Base-by-base conservation (phyloP, 768 basidiomycete genomes). In the Leucosporidium yakuticum region DNA sequence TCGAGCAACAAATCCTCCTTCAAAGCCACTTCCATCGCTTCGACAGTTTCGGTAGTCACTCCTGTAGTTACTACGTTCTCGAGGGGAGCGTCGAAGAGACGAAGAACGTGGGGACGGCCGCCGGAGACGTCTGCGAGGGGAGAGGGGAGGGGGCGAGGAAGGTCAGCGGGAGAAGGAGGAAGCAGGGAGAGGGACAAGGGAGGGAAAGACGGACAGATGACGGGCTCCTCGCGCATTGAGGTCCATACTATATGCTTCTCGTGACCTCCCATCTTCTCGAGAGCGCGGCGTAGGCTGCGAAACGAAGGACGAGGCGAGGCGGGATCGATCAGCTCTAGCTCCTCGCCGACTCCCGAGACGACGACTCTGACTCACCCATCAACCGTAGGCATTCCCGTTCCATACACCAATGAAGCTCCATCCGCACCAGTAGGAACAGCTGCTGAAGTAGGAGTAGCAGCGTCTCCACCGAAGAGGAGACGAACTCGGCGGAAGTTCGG, bases 21-120 rank as follows among this genome's bases (percentile, higher is more conserved):
- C 78, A 99, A 86, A 62, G 81, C 85, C 48, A 84, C 80, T 69
- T 63, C 53, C 62, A 53, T 55, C 34, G 83, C 82, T 78, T 98
- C 96, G 4, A 98, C 96, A 44, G 90, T 86, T 9, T 83, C 82
- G 0, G 93, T 94, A 0, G 91, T 89, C 4, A 98, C 87, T 29
- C 96, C 96, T 0, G 96, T 98, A 4, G 95, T 95, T 89, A 98
- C 89, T 62, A 99, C 90, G 73, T 99, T 99, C 79, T 91, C 90
- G 29, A 98, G 80, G 0, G 96, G 96, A 56, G 86, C 85, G 76
- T 90, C 87, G 8, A 91, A 84, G 2, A 94, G 83, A 20, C 96
- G 87, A 19, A 99, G 81, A 17, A 98, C 71, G 50, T 74, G 69
- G 12, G 73, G 73, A 7, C 68, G 25, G 4, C 73, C 65, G 11